These are phyloP conservation scores for Melanomma pulvis-pyrius DNA, from an alignment of 495 filamentous ascomycete genomes.

Conservation along the genomic window DNA sequence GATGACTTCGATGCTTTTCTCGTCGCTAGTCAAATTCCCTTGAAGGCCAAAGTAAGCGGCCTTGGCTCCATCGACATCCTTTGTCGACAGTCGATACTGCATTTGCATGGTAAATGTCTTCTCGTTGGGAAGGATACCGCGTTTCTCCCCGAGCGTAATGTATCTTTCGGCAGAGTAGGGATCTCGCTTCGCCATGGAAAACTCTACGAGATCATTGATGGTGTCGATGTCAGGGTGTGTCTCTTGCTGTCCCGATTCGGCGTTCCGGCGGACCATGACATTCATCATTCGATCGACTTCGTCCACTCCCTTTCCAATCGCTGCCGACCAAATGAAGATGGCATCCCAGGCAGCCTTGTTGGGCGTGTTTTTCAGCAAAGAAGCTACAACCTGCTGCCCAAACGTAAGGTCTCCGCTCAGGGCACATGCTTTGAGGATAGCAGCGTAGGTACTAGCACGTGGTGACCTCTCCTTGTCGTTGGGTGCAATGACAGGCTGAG, in stretches of 20 bases:
- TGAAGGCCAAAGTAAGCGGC: constrained; percentile 64
- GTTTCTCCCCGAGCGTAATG: constrained; percentile 61
- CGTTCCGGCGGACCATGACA: constrained; percentile 57
- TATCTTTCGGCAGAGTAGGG: constrained; percentile 75
- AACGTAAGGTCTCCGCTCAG: constrained; percentile 63
- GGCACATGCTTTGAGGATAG: constrained; percentile 56
- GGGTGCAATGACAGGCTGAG: constrained; percentile 52
- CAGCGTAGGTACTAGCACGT: constrained; percentile 3
- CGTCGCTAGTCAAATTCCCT: constrained; percentile 53
- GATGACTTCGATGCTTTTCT: constrained; percentile 64
- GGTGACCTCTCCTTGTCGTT: neutral
- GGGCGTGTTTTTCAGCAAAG: constrained; percentile 55
- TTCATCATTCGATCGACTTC: constrained; percentile 69
- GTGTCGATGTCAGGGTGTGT: constrained; percentile 64
- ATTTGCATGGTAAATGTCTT: constrained; percentile 74
- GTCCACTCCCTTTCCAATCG: constrained; percentile 68
- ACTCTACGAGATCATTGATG: constrained; percentile 74
- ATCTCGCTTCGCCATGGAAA: constrained; percentile 69
- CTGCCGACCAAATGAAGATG: constrained; percentile 74
- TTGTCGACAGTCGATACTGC: constrained; percentile 68
- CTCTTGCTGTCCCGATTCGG: constrained; percentile 30
- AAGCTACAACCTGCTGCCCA: constrained; percentile 64
- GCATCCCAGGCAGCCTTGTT: constrained; percentile 65
- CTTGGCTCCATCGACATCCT: constrained; percentile 68
- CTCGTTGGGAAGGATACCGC: constrained; percentile 64